These are phyloP conservation scores for Aspergillus glaucus DNA, from an alignment of 2,329 filamentous ascomycete genomes.

Conservation along the genomic window DNA sequence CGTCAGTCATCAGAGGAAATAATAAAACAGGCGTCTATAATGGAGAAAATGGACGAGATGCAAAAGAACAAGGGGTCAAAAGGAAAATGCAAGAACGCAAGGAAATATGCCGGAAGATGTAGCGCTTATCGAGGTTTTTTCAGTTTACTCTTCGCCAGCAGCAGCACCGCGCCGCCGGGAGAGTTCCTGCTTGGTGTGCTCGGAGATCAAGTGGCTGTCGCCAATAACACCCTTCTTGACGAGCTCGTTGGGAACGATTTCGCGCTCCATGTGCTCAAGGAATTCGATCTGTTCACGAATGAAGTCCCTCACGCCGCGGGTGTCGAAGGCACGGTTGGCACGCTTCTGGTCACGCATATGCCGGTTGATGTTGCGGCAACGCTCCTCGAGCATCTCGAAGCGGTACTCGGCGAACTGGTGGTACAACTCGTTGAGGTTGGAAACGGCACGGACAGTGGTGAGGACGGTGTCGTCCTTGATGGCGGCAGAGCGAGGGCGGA, in stretches of 20 bases:
- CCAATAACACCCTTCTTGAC: conserved; percentile 32
- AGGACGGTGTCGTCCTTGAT: conserved; percentile 56
- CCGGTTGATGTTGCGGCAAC: conserved; percentile 31
- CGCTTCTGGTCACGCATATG: conserved; percentile 26
- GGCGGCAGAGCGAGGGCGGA: conserved; percentile 52
- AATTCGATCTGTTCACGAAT: conserved; percentile 20
- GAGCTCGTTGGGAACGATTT: conserved; percentile 36
- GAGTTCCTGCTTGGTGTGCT: conserved; percentile 26
- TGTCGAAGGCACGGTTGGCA: conserved; percentile 27
- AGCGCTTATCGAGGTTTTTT: neutral
- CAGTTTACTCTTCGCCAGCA: conserved; percentile 5
- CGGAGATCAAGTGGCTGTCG: conserved; percentile 30
- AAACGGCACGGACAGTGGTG: conserved; percentile 54
- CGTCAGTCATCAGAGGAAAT: neutral
- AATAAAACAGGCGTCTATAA: too few species aligned
- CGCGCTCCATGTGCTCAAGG: conserved; percentile 34
- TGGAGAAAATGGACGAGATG: too few species aligned
- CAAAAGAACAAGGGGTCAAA: neutral
- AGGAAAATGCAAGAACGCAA: neutral
- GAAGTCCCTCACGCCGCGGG: conserved; percentile 22
- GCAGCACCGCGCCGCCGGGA: conserved; percentile 18
- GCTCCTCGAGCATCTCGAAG: conserved; percentile 57
- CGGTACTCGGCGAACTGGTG: conserved; percentile 58
- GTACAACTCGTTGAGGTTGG: conserved; percentile 53
- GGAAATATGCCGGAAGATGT: neutral